A percentile compares a stretch with the other conserved stretches of the same genome.
phyloP scores from a whole-genome alignment of 1,284 basidiomycete species.

The Marasmius sp. region DNA sequence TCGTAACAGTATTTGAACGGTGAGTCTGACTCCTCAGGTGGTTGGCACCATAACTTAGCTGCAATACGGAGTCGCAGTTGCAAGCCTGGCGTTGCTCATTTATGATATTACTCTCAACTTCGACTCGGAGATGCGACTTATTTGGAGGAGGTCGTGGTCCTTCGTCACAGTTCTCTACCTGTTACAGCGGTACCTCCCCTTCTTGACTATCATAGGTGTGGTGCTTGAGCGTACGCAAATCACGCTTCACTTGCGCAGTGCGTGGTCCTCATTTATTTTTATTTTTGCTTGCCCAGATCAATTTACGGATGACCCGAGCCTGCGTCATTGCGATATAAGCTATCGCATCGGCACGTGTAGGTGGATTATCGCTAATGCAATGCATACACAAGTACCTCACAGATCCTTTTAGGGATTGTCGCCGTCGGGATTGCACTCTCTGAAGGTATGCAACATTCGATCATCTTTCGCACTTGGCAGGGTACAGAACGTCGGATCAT shows the following conservation, averaged over 20 bases:
- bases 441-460: background rate
- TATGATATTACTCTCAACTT: too few species aligned
- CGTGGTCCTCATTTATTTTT: background rate
- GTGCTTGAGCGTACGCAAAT: background rate
- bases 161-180: background rate
- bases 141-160: background rate
- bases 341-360: too few species aligned
- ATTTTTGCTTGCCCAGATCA: background rate
- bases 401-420: background rate
- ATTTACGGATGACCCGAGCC: too few species aligned
- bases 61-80: background rate
- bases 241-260: background rate
- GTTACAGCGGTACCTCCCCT: background rate
- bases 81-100: background rate
- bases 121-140: too few species aligned
- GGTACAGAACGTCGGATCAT: too few species aligned
- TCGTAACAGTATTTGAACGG: too few species aligned
- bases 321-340: too few species aligned
- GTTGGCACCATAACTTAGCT: too few species aligned
- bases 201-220: background rate
- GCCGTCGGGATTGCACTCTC: background rate
- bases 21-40: too few species aligned
- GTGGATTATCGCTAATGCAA: too few species aligned
- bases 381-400: too few species aligned
- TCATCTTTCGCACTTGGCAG: too few species aligned